Evolutionary conservation across 495 filamentous ascomycete species (phyloP).

Genomic region (Penicillium paxilli): DNA sequence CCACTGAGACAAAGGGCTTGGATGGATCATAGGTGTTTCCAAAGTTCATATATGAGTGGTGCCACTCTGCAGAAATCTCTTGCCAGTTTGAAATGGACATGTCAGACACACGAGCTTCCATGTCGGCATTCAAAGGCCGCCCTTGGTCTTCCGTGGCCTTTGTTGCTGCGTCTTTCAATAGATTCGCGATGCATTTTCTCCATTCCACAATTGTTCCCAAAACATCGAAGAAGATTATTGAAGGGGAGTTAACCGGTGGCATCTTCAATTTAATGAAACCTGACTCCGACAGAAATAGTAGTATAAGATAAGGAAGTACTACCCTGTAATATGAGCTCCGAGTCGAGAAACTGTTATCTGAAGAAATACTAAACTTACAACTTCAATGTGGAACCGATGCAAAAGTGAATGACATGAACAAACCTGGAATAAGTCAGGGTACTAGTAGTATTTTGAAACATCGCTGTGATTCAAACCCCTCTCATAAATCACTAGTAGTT

Average conservation of each 20-base stretch:
- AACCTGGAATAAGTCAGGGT: no score
- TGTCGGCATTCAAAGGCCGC: conserved; percentile 3
- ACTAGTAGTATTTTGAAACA: no score
- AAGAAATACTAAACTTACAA: no score
- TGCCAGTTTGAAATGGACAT: conserved; percentile 13
- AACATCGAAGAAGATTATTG: conserved; percentile 20
- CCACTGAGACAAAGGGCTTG: conserved; percentile 20
- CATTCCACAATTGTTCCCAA: conserved; percentile 23
- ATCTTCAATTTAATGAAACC: no score
- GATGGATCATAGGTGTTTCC: conserved; percentile 18
- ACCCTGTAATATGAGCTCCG: no score
- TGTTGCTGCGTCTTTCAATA: conserved; percentile 13
- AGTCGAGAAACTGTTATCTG: no score
- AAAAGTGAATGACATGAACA: no score
- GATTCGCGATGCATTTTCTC: conserved; percentile 19
- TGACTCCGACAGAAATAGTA: no score
- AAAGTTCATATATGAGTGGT: conserved; percentile 20
- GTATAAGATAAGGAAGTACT: no score
- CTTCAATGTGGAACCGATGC: no score
- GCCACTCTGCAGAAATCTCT: conserved; percentile 17
- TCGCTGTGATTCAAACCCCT: no score
- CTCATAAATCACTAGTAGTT: no score
- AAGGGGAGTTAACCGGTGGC: conserved; percentile 2
- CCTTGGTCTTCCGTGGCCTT: conserved; percentile 9
- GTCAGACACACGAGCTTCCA: conserved; percentile 10